These are phyloP conservation scores for Tolypocladium album DNA, from an alignment of 2,329 filamentous ascomycete genomes.

Conservation along the genomic window DNA sequence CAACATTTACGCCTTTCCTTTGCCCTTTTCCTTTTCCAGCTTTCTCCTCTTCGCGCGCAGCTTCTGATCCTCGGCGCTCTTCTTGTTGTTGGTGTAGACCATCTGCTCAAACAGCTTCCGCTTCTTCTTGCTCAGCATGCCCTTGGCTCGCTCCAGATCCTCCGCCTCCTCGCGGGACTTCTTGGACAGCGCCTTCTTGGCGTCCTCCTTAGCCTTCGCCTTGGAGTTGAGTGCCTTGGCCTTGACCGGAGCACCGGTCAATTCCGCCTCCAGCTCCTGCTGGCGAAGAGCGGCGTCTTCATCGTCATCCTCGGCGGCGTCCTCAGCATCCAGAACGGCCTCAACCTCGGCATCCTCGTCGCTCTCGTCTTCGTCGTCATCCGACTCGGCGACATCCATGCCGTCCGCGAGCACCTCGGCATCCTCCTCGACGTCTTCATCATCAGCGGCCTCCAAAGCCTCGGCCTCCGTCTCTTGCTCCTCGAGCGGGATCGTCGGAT, in stretches of 20 bases:
- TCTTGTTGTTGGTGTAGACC: constrained; percentile 89
- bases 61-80: constrained; percentile 80
- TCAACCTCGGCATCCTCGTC: constrained; percentile 29
- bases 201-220: constrained; percentile 57
- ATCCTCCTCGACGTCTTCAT: constrained; percentile 38
- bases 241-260: constrained; percentile 55
- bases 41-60: constrained; percentile 83
- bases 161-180: constrained; percentile 69
- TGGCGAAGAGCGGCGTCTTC: constrained; percentile 61
- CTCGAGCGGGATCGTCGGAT: constrained; percentile 75
- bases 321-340: constrained; percentile 34
- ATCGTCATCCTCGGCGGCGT: constrained; percentile 28
- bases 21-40: constrained; percentile 57
- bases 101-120: constrained; percentile 96
- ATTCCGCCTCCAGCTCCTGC: constrained; percentile 84
- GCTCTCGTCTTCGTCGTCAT: constrained; percentile 37
- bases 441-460: constrained; percentile 59
- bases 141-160: constrained; percentile 85
- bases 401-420: constrained; percentile 62
- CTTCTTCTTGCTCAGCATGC: constrained; percentile 98
- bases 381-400: constrained; percentile 45
- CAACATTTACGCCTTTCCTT: constrained; percentile 23
- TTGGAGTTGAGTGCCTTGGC: constrained; percentile 35
- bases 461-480: constrained; percentile 85
- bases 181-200: constrained; percentile 57